Percentiles rank a stretch among this genome's conserved stretches.
phyloP scores from a whole-genome alignment of 192 early-diverging fungal species.

The Allomyces macrogynus region DNA sequence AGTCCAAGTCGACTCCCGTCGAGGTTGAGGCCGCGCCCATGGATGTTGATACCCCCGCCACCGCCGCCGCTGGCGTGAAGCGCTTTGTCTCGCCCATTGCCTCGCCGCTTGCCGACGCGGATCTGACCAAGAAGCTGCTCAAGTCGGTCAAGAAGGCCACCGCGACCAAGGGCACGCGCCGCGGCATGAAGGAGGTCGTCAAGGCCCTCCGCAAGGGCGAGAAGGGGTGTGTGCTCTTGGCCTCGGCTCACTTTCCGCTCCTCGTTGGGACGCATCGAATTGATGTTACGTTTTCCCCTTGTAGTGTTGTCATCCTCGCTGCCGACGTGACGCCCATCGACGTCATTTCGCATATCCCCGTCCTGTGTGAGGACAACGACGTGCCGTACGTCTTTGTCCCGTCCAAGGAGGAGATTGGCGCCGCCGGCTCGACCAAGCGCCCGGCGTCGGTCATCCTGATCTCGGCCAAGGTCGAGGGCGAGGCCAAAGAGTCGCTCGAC shows the following conservation, averaged over 20 bases:
- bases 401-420: constrained; percentile 86
- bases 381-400: constrained; percentile 94
- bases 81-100: constrained; percentile 41
- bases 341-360: constrained; percentile 90
- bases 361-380: constrained; percentile 87
- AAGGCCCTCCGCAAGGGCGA: constrained; percentile 88
- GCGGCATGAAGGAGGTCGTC: constrained; percentile 95
- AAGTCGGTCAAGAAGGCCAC: constrained; percentile 45
- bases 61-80: neutral
- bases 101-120: constrained; percentile 59
- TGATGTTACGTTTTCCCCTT: no score
- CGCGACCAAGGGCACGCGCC: constrained; percentile 10
- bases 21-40: no score
- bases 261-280: no score
- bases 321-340: constrained; percentile 94
- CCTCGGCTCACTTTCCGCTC: neutral
- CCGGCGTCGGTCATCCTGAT: constrained; percentile 77
- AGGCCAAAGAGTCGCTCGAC: constrained; percentile 26
- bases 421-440: constrained; percentile 79
- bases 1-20: neutral
- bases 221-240: constrained; percentile 40
- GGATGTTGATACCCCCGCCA: neutral
- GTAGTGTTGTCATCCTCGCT: constrained; percentile 73
- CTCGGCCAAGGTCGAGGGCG: constrained; percentile 42
- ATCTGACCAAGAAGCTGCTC: constrained; percentile 64